phyloP scores from a whole-genome alignment of 495 filamentous ascomycete species.

The Penicillium odoratum region DNA sequence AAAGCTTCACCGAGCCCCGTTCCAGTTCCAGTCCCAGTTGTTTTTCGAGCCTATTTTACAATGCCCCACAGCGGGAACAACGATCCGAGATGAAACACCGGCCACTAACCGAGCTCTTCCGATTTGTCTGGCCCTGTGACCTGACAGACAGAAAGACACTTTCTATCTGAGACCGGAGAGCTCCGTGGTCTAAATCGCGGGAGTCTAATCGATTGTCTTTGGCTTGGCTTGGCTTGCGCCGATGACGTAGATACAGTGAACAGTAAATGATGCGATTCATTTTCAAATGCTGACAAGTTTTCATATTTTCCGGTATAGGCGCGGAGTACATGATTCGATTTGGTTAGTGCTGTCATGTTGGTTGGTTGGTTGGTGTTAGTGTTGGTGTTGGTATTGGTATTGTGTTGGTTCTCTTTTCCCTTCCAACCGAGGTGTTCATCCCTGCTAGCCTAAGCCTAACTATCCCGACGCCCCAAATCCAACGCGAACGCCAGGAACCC shows the following conservation, averaged over 20 bases:
- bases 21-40: background rate
- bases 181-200: slow-evolving; percentile 24
- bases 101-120: slow-evolving; percentile 29
- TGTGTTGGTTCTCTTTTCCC: background rate
- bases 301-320: too few species aligned
- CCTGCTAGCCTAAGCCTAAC: slow-evolving; percentile 2
- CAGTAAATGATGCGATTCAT: too few species aligned
- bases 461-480: background rate
- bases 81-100: slow-evolving; percentile 30
- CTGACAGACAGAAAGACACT: slow-evolving; percentile 7
- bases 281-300: too few species aligned
- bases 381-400: background rate
- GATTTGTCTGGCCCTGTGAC: slow-evolving; percentile 24
- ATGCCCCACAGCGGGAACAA: slow-evolving; percentile 32
- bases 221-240: slow-evolving; percentile 10
- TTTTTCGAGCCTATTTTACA: slow-evolving; percentile 16
- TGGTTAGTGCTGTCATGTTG: background rate
- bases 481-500: background rate
- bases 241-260: slow-evolving; percentile 12
- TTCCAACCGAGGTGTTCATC: slow-evolving; percentile 1
- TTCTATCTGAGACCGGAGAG: slow-evolving; percentile 27
- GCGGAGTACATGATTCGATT: background rate
- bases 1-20: background rate
- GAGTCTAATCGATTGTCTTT: slow-evolving; percentile 16
- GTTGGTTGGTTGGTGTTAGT: background rate